Evolutionary conservation across 805 yeast genomes (phyloP).

Genomic region (Phaffomyces antillensis): DNA sequence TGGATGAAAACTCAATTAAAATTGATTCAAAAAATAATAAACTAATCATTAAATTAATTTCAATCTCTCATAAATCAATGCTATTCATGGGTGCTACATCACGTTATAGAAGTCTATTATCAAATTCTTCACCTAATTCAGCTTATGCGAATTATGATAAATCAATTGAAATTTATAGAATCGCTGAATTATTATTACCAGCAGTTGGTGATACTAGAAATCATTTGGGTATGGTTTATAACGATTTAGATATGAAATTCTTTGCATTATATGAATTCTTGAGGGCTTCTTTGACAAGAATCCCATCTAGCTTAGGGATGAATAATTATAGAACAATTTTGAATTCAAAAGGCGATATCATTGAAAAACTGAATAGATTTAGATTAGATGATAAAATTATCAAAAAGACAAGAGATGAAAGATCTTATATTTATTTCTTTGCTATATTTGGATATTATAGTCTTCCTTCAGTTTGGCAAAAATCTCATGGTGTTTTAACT

Average conservation of each 20-base stretch:
- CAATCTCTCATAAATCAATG: slow-evolving; percentile 40
- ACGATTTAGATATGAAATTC: slow-evolving; percentile 24
- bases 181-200: slow-evolving; percentile 53
- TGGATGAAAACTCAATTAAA: slow-evolving; percentile 6
- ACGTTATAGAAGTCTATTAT: slow-evolving; percentile 42
- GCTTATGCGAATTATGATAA: slow-evolving; percentile 35
- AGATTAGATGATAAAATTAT: slow-evolving; percentile 10
- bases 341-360: slow-evolving; percentile 25
- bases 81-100: slow-evolving; percentile 52
- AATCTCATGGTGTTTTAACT: slow-evolving; percentile 18
- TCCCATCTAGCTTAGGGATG: slow-evolving; percentile 31
- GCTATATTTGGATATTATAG: slow-evolving; percentile 37
- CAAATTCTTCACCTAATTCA: slow-evolving; percentile 26
- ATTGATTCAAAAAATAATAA: slow-evolving; percentile 8
- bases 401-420: slow-evolving; percentile 12
- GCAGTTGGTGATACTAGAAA: slow-evolving; percentile 62
- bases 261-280: slow-evolving; percentile 36
- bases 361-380: slow-evolving; percentile 22
- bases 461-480: slow-evolving; percentile 34
- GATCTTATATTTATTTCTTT: slow-evolving; percentile 21
- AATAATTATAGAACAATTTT: slow-evolving; percentile 30
- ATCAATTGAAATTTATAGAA: slow-evolving; percentile 40
- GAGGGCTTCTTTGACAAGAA: slow-evolving; percentile 37
- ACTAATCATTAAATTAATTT: slow-evolving; percentile 26
- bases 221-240: slow-evolving; percentile 50